phyloP scores from a whole-genome alignment of 192 early-diverging fungal species.

The Coemansia sp. region DNA sequence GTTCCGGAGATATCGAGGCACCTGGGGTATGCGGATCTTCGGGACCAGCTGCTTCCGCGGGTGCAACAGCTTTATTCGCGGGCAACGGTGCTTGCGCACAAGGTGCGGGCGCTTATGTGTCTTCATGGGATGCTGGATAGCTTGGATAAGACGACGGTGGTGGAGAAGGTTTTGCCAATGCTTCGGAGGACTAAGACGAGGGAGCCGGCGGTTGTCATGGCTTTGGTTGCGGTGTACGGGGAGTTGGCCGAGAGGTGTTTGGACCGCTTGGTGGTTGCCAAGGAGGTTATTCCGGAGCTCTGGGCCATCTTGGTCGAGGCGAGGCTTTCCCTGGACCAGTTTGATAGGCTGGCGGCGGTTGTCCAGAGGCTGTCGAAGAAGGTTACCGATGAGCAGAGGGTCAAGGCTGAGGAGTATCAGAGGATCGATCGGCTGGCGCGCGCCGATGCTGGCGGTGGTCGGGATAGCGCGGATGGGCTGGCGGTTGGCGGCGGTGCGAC shows the following conservation, averaged over 20 bases:
- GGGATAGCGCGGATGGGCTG: too few relatives aligned
- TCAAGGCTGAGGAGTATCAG: conserved; percentile 2
- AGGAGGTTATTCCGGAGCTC: conserved; percentile 71
- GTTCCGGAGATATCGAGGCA: conserved; percentile 57
- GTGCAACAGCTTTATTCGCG: conserved; percentile 69
- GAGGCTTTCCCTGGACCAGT: conserved; percentile 68
- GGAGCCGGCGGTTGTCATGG: conserved; percentile 75
- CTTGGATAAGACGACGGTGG: conserved; percentile 67
- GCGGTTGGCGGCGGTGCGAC: too few relatives aligned
- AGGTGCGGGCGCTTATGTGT: conserved; percentile 66
- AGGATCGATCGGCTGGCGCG: neutral
- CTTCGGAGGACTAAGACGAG: conserved; percentile 71
- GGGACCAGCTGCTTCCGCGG: conserved; percentile 65
- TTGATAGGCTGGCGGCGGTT: conserved; percentile 61
- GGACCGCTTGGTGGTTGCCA: conserved; percentile 70
- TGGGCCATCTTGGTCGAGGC: conserved; percentile 74
- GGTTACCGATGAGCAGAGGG: conserved; percentile 60
- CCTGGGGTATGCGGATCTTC: conserved; percentile 63
- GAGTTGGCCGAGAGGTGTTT: conserved; percentile 64
- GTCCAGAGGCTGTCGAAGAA: conserved; percentile 56
- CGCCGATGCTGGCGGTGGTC: too few relatives aligned
- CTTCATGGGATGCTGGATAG: conserved; percentile 66
- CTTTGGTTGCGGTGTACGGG: conserved; percentile 75
- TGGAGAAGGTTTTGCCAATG: conserved; percentile 75
- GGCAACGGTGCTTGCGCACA: conserved; percentile 65